A percentile compares a stretch with the other conserved stretches of the same genome.
phyloP scores from a whole-genome alignment of 192 early-diverging fungal genomes.

The Pilobolus umbonatus region DNA sequence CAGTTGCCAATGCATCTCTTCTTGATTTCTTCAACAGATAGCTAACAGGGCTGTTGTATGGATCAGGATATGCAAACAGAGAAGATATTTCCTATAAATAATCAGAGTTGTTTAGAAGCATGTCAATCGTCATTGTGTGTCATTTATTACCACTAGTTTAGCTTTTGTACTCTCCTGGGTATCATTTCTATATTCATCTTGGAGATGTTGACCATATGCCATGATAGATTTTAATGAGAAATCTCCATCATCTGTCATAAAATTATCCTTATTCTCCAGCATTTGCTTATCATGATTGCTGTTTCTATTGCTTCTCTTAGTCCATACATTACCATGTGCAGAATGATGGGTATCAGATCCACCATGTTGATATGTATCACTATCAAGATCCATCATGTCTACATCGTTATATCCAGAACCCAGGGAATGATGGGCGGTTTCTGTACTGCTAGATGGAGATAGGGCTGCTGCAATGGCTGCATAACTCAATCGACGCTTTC shows the following conservation, averaged over 20 bases:
- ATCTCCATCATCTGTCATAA: too few species aligned
- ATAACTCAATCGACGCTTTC: constrained; percentile 20
- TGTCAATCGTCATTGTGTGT: neutral
- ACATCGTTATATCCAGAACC: neutral
- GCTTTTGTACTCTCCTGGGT: neutral
- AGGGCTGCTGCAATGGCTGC: constrained; percentile 22
- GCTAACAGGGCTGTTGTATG: constrained; percentile 47
- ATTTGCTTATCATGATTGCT: neutral
- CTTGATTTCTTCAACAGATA: constrained; percentile 50
- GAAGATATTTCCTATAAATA: constrained; percentile 60
- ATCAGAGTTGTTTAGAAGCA: neutral
- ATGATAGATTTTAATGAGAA: constrained; percentile 35
- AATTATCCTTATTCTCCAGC: neutral
- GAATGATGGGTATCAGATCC: neutral
- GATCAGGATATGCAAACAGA: constrained; percentile 72
- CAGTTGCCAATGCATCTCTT: constrained; percentile 58
- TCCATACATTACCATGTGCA: neutral
- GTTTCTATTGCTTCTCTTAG: neutral
- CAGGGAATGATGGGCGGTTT: neutral
- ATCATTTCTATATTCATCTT: constrained; percentile 45
- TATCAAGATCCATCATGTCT: constrained; percentile 7
- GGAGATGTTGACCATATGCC: constrained; percentile 46
- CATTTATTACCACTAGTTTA: constrained; percentile 12
- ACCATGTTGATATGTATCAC: too few species aligned
- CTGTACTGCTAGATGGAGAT: constrained; percentile 1